Evolutionary conservation across 106 monocot genomes (phyloP), one percentile per base, ranked within the genome.

Genomic region (Phalaenopsis equestris): DNA sequence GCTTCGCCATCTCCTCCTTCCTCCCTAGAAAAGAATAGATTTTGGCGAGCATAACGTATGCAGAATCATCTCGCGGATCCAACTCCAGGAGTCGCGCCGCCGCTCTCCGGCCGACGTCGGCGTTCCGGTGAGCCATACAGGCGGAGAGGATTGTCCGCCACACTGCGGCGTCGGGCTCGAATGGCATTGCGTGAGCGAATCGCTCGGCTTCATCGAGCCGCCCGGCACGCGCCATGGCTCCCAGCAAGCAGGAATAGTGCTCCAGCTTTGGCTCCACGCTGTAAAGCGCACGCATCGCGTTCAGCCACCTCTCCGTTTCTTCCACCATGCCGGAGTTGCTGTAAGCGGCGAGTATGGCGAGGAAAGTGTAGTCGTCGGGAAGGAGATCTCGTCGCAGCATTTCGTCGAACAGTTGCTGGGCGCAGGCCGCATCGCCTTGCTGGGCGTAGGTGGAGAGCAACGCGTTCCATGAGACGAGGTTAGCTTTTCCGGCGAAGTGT

Each of bases 121-220:
- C 82, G 0, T 56, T 80, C 15, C 74, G 39, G 46, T 87, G 90
- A 6, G 76, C 80, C 58, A 86, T 78, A 56, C 83, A 88, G 12
- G 85, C 90, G 0, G 90, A 72, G 5, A 93, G 81, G n/a, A 93
- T 64, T 0, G 90, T 90, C 68, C 93, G 84, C 93, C 93, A 93
- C 38, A 90, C 84, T 2, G 88, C 86, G 3, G 84, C 84, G 67
- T 88, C 93, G 0, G 93, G 85, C n/a, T 90, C 42, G 42, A 83
- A 85, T 5, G 93, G 93, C 90, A 93, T 93, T 37, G 74, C 73
- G 19, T 58, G 12, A 2, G 77, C 85, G 4, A 90, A 16, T 9
- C 61, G 55, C 75, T 90, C 81, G 2, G 93, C 93, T 18, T 90
- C 86, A 16, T 80, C 88, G 11, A 93, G 57, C 17, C 70, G 73